Base-by-base conservation (phyloP, 208 protist species). In the Crithidia thermophila region DNA sequence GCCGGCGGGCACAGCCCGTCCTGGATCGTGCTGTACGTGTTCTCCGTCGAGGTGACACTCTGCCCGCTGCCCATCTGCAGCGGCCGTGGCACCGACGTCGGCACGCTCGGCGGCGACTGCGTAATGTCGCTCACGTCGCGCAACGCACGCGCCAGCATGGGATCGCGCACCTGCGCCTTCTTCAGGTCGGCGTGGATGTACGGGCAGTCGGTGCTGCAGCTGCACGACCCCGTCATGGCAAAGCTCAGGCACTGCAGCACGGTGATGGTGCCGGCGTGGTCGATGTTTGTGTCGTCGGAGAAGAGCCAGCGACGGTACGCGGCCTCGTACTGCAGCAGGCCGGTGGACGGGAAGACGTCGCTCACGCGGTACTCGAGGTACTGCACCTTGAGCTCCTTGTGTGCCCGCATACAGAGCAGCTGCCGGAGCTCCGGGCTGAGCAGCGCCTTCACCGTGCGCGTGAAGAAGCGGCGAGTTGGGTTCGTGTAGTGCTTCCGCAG, bases 361-460 rank as follows among this genome's bases (percentile, higher is more conserved):
- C 72, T 72, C 21, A 84, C 77, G 37, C 81, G 77, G 49, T 84
- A 87, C 40, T 87, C 77, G 1, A 87, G 77, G 49, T 87, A 84
- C 58, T 87, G 77, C n/a, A 87, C 77, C 53, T 81, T 83, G 25
- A 87, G 51, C 55, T 78, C 65, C 39, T 84, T 87, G 55, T 69
- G 34, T 8, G 77, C 77, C 1, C 65, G 72, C 50, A 68, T 68
- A 49, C 62, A 84, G n/a, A 84, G 77, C 39, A 77, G 53, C 23
- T 77, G 77, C 16, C 77, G 77, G 5, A 87, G 61, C 25, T 87
- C 81, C 8, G 49, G 55, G 30, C 67, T 65, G 5, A 87, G 72
- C 46, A 74, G 56, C 21, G 78, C 73, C 53, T 84, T 87, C 42
- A 87, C 71, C 21, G 77, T 84, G 47, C 81, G 66, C 3, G 71